Evolutionary conservation across 768 basidiomycete genomes (phyloP).

Genomic region (Boletus sp.): DNA sequence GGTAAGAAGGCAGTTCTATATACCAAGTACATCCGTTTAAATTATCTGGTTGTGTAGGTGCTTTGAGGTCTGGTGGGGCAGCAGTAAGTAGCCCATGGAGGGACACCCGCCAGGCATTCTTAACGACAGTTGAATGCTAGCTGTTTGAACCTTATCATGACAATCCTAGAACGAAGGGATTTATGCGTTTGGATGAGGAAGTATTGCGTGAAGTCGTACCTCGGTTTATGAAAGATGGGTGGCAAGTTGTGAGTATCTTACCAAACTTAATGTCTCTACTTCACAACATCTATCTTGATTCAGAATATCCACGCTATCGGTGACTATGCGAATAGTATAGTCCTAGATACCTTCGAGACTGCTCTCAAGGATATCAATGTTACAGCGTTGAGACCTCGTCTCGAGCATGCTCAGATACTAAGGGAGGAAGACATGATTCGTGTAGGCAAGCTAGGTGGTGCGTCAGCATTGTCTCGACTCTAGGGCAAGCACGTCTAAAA

Average conservation of each 20-base stretch:
- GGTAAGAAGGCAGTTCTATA: conserved; percentile 20
- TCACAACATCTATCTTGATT: not conserved
- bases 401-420: conserved; percentile 92
- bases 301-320: conserved; percentile 88
- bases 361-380: conserved; percentile 60
- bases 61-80: conserved; percentile 85
- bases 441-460: conserved; percentile 77
- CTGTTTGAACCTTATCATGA: conserved; percentile 82
- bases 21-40: not conserved
- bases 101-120: not conserved
- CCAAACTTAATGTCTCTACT: not conserved
- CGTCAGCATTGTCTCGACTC: not conserved
- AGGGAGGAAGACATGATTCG: conserved; percentile 70
- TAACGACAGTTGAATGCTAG: conserved; percentile 31
- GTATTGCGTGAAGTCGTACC: conserved; percentile 61
- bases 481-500: not conserved
- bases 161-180: conserved; percentile 69
- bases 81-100: conserved; percentile 49
- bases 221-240: conserved; percentile 71
- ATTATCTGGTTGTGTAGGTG: conserved; percentile 48
- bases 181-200: conserved; percentile 68
- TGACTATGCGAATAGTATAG: conserved; percentile 81
- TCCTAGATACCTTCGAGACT: conserved; percentile 79
- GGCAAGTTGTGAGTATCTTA: conserved; percentile 75
- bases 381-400: conserved; percentile 64